Evolutionary conservation across 345 rosid species (phyloP), one percentile per base, ranked within the genome.

Genomic region (Euphorbia lathyris): DNA sequence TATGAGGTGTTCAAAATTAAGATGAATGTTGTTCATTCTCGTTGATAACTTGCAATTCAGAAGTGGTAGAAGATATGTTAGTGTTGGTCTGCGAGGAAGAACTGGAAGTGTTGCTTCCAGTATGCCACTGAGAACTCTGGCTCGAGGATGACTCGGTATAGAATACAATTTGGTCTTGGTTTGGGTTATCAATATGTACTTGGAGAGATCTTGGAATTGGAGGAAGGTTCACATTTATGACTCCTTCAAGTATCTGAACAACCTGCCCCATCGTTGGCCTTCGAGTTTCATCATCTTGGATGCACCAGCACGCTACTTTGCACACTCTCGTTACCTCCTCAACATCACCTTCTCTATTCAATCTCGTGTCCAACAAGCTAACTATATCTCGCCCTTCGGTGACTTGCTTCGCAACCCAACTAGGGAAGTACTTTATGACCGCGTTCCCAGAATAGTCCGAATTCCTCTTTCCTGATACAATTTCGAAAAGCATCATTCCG

Each of bases 401-500:
- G 25, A 88, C 51, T 25, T 76, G 78, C 3, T 45, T 83, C 3
- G 95, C 90, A 9, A 81, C 97, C 77, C 38, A 78, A 52, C 79
- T 76, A 0, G 98, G 98, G 76, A 90, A 90, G 82, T 86, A 88
- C 13, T 58, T 76, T 4, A 80, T 71, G 23, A 72, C 81, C 29
- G 77, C 88, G n/a, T 87, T 80, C 58, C 70, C 89, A 7, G 83
- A 73, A 32, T 76, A 84, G 76, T 86, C 86, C 0, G 84, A 74
- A 83, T 90, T 93, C 66, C 97, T 87, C 78, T 83, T 86, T 63
- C 97, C 98, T 0, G 93, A 90, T 22, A 88, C 80, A 64, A 88
- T 14, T 79, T 93, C 98, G 9, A 90, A 86, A 22, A 93, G 79
- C 96, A 90, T 87, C 97, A 93, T 90, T 9, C 98, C 98, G 10